phyloP scores from a whole-genome alignment of 2,329 filamentous ascomycete genomes.

The Venturia oleaginea region DNA sequence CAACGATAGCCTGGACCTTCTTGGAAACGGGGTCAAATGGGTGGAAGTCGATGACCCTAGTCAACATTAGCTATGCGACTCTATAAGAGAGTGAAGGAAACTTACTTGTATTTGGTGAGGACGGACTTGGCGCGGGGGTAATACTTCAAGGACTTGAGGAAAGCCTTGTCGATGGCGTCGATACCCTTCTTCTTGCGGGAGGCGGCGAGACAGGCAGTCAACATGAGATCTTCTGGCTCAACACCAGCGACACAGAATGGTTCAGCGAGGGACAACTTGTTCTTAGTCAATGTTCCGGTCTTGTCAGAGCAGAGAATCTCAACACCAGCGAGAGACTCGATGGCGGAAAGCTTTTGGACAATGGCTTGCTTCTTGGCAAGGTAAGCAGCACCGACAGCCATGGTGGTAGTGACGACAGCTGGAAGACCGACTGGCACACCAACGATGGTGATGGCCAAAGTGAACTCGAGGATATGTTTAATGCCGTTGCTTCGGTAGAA shows the following conservation, averaged over 20 bases:
- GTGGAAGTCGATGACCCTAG: slow-evolving; percentile 62
- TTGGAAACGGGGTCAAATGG: slow-evolving; percentile 91
- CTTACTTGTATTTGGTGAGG: slow-evolving; percentile 67
- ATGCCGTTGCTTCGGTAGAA: slow-evolving; percentile 84
- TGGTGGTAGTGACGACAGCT: slow-evolving; percentile 82
- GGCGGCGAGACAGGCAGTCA: slow-evolving; percentile 81
- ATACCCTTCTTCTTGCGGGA: slow-evolving; percentile 95
- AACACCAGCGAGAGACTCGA: slow-evolving; percentile 85
- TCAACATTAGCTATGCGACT: neutral
- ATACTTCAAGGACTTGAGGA: slow-evolving; percentile 73
- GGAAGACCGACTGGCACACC: slow-evolving; percentile 90
- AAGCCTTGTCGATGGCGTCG: slow-evolving; percentile 90
- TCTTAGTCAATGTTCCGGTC: slow-evolving; percentile 88
- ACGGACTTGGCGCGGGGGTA: slow-evolving; percentile 76
- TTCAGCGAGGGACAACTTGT: slow-evolving; percentile 81
- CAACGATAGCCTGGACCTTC: slow-evolving; percentile 77
- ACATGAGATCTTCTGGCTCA: slow-evolving; percentile 80
- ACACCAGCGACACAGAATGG: slow-evolving; percentile 77
- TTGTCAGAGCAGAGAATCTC: slow-evolving; percentile 94
- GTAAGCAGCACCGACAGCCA: slow-evolving; percentile 88
- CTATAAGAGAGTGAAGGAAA: neutral
- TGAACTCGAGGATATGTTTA: slow-evolving; percentile 71
- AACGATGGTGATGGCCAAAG: slow-evolving; percentile 80
- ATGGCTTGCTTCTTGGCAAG: slow-evolving; percentile 89
- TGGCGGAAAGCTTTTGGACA: slow-evolving; percentile 84